Evolutionary conservation across 768 basidiomycete genomes (phyloP), one percentile per base, ranked within the genome.

Genomic region (Leccinum broughii): DNA sequence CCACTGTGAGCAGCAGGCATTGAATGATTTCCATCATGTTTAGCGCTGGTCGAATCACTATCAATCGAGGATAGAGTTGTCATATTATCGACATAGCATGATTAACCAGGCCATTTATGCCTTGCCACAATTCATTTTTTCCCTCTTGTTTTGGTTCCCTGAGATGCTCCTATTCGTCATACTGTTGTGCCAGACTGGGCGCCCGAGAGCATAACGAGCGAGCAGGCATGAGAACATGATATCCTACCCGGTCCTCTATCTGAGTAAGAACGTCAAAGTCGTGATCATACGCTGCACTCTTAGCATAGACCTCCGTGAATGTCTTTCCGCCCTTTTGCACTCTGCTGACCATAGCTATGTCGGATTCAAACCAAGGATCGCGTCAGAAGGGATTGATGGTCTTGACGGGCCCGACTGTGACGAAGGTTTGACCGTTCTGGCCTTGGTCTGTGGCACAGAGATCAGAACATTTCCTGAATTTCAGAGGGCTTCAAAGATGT

Each of bases 271-370:
- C 87, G 44, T 87, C 83, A 15, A 87, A 83, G 53, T 92, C 90
- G 50, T 92, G 85, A 63, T 87, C 86, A 60, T 88, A 91, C 76
- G 98, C 95, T 26, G 84, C 82, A 96, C 28, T 28, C 24, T 24
- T 28, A 0, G 28, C 7, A 71, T 97, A 98, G 24, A 98, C 88
- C 68, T 97, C 92, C 0, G 95, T 96, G 77, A 96, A 96, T 1
- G 90, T 91, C 80, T 91, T 92, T 30, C 91, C 93, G 22, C 80
- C 84, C 72, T 85, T 86, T 77, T 94, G 93, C 22, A 88, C 84
- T 61, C 81, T 85, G 75, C 87, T 87, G 8, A 89, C 93, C 77
- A 96, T 86, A 4, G 90, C 88, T 13, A 95, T 1, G 95, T 92
- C 2, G 95, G 93, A 68, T 91, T 94, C n/a, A 95, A 76, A 49